Evolutionary conservation across 345 rosid genomes (phyloP), one percentile per base, ranked within the genome.

Genomic region (Hirschfeldia incana): DNA sequence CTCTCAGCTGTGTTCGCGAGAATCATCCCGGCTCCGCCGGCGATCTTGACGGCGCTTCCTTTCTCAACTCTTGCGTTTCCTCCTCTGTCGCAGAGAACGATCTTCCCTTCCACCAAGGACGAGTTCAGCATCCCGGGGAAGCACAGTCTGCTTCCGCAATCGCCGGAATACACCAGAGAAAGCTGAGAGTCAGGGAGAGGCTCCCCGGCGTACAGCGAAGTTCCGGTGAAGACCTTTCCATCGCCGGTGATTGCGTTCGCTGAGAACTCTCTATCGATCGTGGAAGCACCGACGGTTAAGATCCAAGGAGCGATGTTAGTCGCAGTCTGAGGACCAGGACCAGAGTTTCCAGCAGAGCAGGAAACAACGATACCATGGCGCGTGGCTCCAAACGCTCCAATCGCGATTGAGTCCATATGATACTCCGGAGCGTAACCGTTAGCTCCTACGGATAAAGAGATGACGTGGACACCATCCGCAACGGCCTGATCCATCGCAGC

Each of bases 401-500:
- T 53, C 59, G 59, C 59, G 26, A 53, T 95, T 8, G 97, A 91
- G 70, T 95, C 98, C 1, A 10, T 63, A 74, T 90, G 85, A 32
- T 91, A 93, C 42, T 73, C 87, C 1, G 97, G 94, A 39, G 98
- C 93, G 66, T 77, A 90, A 4, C 94, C 98, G 1, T 11, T 81
- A 1, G 94, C 87, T 0, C 98, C 98, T 5, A 95, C 96, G 2
- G 96, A 93, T 32, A 95, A 83, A 13, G 98, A 95, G 4, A 93
- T 95, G 26, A 93, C 90, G 65, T 91, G 77, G 16, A 95, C 98
- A 1, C 98, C 98, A 55, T 94, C 99, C 0, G 80, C 84, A 57
- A 90, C 85, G 0, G 98, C 97, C 60, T 88, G 93, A 66, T 95
- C 97, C 93, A 95, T 88, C 0, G 97, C 98, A 0, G 98, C 99